Conservation (phyloP, 768 basidiomycete species). For the Macrocybe gigantea region DNA sequence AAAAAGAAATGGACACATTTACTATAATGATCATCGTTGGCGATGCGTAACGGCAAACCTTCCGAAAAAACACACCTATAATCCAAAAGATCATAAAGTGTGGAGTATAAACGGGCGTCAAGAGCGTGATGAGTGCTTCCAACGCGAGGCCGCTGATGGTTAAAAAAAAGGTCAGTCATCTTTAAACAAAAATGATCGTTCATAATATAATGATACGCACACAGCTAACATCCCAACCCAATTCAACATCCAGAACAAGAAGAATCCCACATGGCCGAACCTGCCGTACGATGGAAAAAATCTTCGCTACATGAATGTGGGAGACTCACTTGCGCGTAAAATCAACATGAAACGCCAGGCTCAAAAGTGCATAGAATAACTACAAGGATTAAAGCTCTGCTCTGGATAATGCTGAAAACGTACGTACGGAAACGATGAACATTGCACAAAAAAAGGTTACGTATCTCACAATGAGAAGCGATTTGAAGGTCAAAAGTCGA, state of each 20-base stretch:
- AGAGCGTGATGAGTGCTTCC: conserved; percentile 53
- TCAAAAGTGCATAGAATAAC: conserved; percentile 60
- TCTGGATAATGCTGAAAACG: neutral
- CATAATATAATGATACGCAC: conserved; percentile 23
- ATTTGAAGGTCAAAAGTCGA: conserved; percentile 20
- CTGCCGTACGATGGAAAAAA: conserved; percentile 12
- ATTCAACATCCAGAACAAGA: conserved; percentile 70
- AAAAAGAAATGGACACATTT: conserved; percentile 56
- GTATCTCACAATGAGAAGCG: conserved; percentile 28
- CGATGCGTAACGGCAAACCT: too few species aligned
- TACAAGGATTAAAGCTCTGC: conserved; percentile 11
- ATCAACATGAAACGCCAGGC: conserved; percentile 54
- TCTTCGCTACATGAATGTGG: neutral
- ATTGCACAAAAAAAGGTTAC: conserved; percentile 25
- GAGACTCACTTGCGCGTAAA: conserved; percentile 40
- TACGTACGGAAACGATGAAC: conserved; percentile 31
- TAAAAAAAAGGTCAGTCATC: neutral
- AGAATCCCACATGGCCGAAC: conserved; percentile 48
- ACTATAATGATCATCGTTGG: conserved; percentile 21
- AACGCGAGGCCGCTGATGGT: conserved; percentile 50
- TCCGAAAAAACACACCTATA: conserved; percentile 38
- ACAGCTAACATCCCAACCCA: conserved; percentile 58
- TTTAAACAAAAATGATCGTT: neutral
- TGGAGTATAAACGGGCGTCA: conserved; percentile 51
- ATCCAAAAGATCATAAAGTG: conserved; percentile 70